phyloP scores from a whole-genome alignment of 768 basidiomycete genomes.

The Serendipita sp. region DNA sequence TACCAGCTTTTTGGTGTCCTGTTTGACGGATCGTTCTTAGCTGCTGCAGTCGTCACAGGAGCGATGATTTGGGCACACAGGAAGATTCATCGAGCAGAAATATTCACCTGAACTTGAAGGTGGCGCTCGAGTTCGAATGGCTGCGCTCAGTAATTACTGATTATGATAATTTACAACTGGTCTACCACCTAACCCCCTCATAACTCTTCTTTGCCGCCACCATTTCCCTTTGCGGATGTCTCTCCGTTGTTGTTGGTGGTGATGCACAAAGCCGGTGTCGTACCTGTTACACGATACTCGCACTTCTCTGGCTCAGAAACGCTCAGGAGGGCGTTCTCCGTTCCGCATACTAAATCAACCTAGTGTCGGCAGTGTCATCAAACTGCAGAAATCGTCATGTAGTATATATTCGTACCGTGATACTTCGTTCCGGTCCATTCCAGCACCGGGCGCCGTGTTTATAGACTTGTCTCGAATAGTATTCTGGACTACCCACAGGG shows the following conservation, averaged over 20 bases:
- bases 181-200: neutral
- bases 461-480: constrained; percentile 73
- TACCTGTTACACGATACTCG: constrained; percentile 78
- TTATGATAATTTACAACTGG: no score
- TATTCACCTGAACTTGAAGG: neutral
- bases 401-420: constrained; percentile 35
- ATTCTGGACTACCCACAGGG: constrained; percentile 49
- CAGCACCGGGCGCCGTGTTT: constrained; percentile 78
- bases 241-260: neutral
- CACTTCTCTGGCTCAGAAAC: constrained; percentile 91
- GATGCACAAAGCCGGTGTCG: constrained; percentile 69
- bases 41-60: constrained; percentile 35
- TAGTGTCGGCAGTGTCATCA: constrained; percentile 17
- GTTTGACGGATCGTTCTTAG: constrained; percentile 58
- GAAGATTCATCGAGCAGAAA: neutral
- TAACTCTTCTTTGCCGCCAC: constrained; percentile 8
- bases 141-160: no score
- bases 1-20: constrained; percentile 58
- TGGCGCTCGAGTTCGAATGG: no score
- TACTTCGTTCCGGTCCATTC: constrained; percentile 87
- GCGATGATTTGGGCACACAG: neutral
- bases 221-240: constrained; percentile 1
- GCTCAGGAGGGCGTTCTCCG: constrained; percentile 60
- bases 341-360: constrained; percentile 74
- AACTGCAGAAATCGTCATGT: neutral